phyloP scores from a whole-genome alignment of 1,284 basidiomycete genomes.

The Tremellales sp. region DNA sequence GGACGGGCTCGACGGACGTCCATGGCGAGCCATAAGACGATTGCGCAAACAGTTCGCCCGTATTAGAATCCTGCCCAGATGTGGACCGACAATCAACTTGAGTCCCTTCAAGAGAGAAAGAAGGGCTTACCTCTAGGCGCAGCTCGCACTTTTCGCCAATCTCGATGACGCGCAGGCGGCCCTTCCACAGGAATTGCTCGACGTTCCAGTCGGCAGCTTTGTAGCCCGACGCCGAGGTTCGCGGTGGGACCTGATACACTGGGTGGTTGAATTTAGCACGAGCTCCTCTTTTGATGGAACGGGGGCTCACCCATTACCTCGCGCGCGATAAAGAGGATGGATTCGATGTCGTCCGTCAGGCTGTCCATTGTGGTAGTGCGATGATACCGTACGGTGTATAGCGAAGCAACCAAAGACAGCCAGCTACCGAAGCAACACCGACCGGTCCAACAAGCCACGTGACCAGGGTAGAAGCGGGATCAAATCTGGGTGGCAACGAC shows the following conservation, averaged over 20 bases:
- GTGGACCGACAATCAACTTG: neutral
- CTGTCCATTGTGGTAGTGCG: constrained; percentile 34
- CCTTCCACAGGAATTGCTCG: constrained; percentile 49
- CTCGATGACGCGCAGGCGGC: constrained; percentile 46
- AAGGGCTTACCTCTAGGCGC: constrained; percentile 43
- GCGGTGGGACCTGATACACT: constrained; percentile 50
- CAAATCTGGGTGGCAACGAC: no score
- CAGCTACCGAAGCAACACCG: no score
- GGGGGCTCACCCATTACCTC: constrained; percentile 47
- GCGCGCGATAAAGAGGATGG: constrained; percentile 46
- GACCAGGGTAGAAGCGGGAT: no score
- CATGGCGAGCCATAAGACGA: constrained; percentile 74
- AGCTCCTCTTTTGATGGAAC: neutral
- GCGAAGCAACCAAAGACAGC: no score
- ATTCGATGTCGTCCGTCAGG: constrained; percentile 47
- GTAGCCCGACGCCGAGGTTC: constrained; percentile 45
- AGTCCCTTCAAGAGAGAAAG: neutral
- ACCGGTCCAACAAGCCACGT: no score
- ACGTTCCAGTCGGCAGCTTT: constrained; percentile 50
- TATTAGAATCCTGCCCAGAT: constrained; percentile 31
- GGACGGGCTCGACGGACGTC: constrained; percentile 86
- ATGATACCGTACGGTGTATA: no score
- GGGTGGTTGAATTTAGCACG: neutral
- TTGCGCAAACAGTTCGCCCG: constrained; percentile 70
- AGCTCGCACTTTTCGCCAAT: constrained; percentile 44